Evolutionary conservation across 1,284 basidiomycete genomes (phyloP).

Genomic region (Neonothopanus nambi): DNA sequence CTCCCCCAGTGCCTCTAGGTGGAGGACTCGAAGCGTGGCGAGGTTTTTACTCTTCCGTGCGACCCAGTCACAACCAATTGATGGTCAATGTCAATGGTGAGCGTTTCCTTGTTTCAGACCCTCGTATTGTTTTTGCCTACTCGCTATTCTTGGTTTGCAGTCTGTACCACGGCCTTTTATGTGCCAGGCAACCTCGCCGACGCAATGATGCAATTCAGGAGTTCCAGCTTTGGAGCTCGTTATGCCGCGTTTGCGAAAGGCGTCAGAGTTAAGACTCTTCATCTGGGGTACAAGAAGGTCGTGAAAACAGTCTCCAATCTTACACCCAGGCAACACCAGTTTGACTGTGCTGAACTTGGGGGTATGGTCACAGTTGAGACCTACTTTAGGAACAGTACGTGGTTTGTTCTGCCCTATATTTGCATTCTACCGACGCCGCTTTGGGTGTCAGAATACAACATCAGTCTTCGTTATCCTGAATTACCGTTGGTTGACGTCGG

Average conservation of each 20-base stretch:
- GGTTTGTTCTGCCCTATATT: neutral
- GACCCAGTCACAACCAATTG: slow-evolving; percentile 68
- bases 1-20: slow-evolving; percentile 47
- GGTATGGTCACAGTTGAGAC: slow-evolving; percentile 55
- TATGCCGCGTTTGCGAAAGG: slow-evolving; percentile 54
- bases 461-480: slow-evolving; percentile 47
- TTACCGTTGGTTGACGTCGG: slow-evolving; percentile 66
- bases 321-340: slow-evolving; percentile 52
- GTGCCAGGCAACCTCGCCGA: slow-evolving; percentile 59
- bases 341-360: slow-evolving; percentile 52
- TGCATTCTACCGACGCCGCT: neutral
- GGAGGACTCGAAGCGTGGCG: slow-evolving; percentile 69
- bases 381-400: slow-evolving; percentile 64
- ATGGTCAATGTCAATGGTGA: slow-evolving; percentile 77
- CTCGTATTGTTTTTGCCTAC: slow-evolving; percentile 1
- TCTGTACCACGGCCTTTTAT: slow-evolving; percentile 78
- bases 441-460: slow-evolving; percentile 55
- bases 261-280: slow-evolving; percentile 57
- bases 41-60: slow-evolving; percentile 76
- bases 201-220: slow-evolving; percentile 53
- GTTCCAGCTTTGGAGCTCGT: slow-evolving; percentile 52
- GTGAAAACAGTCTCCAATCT: slow-evolving; percentile 50
- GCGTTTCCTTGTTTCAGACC: slow-evolving; percentile 11
- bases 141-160: slow-evolving; percentile 28
- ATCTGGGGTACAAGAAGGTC: slow-evolving; percentile 61